Evolutionary conservation across 179 eudicot species (phyloP).

Genomic region (Gypsophila paniculata): DNA sequence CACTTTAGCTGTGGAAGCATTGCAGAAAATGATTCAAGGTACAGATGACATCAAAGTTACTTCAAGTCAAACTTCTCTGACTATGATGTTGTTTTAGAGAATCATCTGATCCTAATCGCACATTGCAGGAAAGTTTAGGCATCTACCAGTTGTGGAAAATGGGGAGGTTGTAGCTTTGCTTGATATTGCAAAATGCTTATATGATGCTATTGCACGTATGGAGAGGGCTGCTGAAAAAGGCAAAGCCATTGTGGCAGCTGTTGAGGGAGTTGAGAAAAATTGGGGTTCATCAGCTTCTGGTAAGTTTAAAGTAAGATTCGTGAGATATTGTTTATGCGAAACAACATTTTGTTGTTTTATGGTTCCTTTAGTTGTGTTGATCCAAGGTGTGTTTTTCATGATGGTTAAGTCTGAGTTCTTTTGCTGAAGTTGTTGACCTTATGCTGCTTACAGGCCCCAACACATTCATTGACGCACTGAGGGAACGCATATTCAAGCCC

Average conservation of each 20-base stretch:
- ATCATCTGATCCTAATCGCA: constrained; percentile 1
- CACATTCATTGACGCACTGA: constrained; percentile 76
- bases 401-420: neutral
- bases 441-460: constrained; percentile 52
- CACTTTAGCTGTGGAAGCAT: constrained; percentile 93
- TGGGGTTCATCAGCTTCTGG: constrained; percentile 88
- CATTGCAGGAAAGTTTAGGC: constrained; percentile 82
- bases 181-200: constrained; percentile 91
- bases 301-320: constrained; percentile 30
- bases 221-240: constrained; percentile 98
- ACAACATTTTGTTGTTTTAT: neutral
- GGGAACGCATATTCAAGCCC: constrained; percentile 83
- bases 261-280: constrained; percentile 96
- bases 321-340: neutral
- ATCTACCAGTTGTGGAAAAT: constrained; percentile 86
- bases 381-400: neutral
- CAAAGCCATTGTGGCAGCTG: constrained; percentile 92
- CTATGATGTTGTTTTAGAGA: neutral
- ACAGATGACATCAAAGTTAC: constrained; percentile 7
- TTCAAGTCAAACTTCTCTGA: neutral
- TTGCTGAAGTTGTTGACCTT: constrained; percentile 7
- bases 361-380: neutral
- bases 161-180: constrained; percentile 94
- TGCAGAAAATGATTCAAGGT: constrained; percentile 99
- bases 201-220: constrained; percentile 97